Base-by-base conservation (phyloP, 1,284 basidiomycete species). In the Anthracocystis panici-leucophaei region DNA sequence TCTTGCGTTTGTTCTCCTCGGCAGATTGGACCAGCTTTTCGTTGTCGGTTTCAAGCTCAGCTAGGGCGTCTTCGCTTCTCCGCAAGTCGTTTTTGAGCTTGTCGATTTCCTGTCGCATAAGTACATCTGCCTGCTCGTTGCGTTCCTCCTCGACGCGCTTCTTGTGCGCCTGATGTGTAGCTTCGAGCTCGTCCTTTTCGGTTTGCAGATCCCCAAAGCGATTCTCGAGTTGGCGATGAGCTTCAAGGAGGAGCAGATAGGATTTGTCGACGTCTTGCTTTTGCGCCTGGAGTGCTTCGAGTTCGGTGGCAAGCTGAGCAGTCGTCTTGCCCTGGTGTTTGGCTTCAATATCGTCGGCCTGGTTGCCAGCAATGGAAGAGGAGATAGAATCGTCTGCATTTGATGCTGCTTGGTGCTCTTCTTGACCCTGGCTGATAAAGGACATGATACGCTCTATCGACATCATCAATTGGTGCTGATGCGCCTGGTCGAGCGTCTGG, bases 381-480 rank as follows among this genome's bases (percentile, higher is more conserved):
- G 64, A 33, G 41, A 62, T 52, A 2, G 68, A 71, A 48, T 62
- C 68, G 23, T 71, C 62, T 11, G 68, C 50, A 3, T 40, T 40
- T 1, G 68, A 38, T 4, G 57, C 62, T 16, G 29, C 51, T 42
- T 53, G 53, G 25, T 67, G 20, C 42, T 76, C 68, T 14, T 68
- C 56, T 55, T 78, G 67, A 12, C 58, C 67, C n/a, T 58, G 58
- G 23, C 60, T 40, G 51, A 69, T 61, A 44, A 54, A 48, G 1
- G 72, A 56, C 54, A 82, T 79, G 59, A 79, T 72, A 16, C 57
- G 51, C 42, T 84, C 81, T 40, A 84, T 82, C 2, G 59, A 92
- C 91, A 85, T 89, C 91, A 93, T 95, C 93, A 63, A 94, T 86
- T 81, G 90, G 87, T 85, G 92, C 86, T 96, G 94, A 79, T 94